Base-by-base conservation (phyloP, 75 land plant species). In the Picea glauca region DNA sequence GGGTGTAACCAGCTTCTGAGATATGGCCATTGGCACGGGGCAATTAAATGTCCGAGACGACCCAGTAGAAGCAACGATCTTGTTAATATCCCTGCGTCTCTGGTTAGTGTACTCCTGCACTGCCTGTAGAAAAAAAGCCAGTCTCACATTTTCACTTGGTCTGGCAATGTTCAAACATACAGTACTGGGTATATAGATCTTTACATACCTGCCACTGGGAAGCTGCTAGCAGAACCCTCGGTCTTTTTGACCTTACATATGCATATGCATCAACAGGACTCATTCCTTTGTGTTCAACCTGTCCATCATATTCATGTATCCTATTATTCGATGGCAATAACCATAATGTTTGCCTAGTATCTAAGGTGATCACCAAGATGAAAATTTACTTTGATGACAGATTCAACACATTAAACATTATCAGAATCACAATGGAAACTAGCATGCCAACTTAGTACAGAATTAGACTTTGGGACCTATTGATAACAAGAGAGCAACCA, bases 281-380 rank as follows among this genome's bases (percentile, higher is more conserved):
- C 98, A 96, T 96, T 31, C 90, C 88, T 82, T 84, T 94, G 76
- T 92, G 84, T 56, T 91, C 81, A 32, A 94, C 85, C 99, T 96
- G 85, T 0, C 30, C 58, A 31, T 43, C 56, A 43, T 9, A 70
- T 70, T 70, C 33, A 54, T 3, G 17, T 11, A 1, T 43, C 35
- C 8, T 13, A 70, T 46, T 70, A 43, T 43, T 33, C 17, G 26
- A 70, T 13, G 12, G 9, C 4, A 43, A 70, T 30, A 66, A 66
- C 12, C 20, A 20, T 70, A 20, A 20, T 40, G 56, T 40, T 40
- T 70, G 26, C 11, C 56, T 43, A 40, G 23, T 15, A 6, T 40
- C 46, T 20, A 38, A 70, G 9, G 23, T 40, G 50, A 20, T 70
- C 46, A 70, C 13, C 20, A 43, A 43, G 5, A 66, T 32, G 7